Percentiles rank a stretch among this genome's conserved stretches.
Evolutionary conservation across 176 grass and related monocot genomes (phyloP).

Genomic region (Oryza officinalis): DNA sequence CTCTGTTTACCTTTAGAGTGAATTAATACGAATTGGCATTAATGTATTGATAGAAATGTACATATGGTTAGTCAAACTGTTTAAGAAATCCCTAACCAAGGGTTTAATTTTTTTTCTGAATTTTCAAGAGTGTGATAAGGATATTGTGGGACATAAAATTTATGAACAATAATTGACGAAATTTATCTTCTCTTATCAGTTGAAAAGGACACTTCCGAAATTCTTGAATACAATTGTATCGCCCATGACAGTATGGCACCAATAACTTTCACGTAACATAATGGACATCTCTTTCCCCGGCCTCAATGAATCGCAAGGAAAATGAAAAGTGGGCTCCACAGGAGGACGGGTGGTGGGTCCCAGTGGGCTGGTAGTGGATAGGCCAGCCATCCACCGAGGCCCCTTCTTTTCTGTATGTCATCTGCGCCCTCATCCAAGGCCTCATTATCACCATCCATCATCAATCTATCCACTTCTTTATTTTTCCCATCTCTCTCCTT

Average conservation of each 20-base stretch:
- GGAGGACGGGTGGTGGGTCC: conserved; percentile 26
- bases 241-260: background rate
- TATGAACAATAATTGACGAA: background rate
- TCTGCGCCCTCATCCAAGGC: background rate
- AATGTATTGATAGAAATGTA: too few species aligned
- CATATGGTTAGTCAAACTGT: background rate
- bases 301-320: conserved; percentile 30
- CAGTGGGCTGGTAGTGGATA: conserved; percentile 35
- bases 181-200: background rate
- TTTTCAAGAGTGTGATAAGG: background rate
- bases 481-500: background rate
- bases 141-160: background rate
- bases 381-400: conserved; percentile 23
- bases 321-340: conserved; percentile 11
- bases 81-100: background rate
- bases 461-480: conserved; percentile 15
- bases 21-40: too few species aligned
- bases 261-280: conserved; percentile 19
- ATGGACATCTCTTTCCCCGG: background rate
- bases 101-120: too few species aligned
- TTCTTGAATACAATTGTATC: background rate
- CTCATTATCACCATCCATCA: conserved; percentile 40
- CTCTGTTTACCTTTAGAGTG: too few species aligned
- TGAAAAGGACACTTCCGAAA: background rate
- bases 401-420: conserved; percentile 20